Conservation (phyloP, 2,329 filamentous ascomycete genomes). For the Epichloe gansuensis region DNA sequence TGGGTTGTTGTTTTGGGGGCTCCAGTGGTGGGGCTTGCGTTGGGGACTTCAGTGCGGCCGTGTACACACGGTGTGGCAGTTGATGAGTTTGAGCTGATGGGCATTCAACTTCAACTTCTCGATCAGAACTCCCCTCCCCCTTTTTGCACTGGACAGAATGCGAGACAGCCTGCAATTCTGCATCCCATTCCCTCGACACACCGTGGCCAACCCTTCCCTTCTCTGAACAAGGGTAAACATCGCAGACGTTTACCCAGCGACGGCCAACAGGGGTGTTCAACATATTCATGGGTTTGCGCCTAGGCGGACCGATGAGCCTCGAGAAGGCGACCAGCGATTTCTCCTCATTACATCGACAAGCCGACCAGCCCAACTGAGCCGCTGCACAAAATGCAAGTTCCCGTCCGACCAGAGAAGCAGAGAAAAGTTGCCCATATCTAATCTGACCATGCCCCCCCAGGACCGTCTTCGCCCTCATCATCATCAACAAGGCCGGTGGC, state of each 20-base stretch:
- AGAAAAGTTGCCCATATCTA: background rate
- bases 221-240: too few species aligned
- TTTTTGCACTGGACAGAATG: background rate
- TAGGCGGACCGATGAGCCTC: constrained; percentile 9
- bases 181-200: background rate
- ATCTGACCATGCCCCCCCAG: constrained; percentile 30
- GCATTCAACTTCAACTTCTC: background rate
- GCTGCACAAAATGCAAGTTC: background rate
- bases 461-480: constrained; percentile 89
- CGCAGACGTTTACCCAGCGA: background rate
- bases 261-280: background rate
- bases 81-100: too few species aligned
- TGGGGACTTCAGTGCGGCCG: background rate
- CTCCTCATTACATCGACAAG: background rate
- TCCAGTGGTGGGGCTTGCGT: background rate
- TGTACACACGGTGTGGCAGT: too few species aligned
- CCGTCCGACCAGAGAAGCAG: background rate
- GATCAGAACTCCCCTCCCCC: background rate
- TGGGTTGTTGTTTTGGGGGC: background rate
- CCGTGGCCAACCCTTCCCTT: too few species aligned
- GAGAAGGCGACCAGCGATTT: background rate
- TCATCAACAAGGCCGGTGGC: constrained; percentile 97
- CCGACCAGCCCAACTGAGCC: background rate
- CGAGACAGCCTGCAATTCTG: background rate
- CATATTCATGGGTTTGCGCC: constrained; percentile 3